Evolutionary conservation across 495 filamentous ascomycete species (phyloP).

Genomic region (Penicillium goetzii): DNA sequence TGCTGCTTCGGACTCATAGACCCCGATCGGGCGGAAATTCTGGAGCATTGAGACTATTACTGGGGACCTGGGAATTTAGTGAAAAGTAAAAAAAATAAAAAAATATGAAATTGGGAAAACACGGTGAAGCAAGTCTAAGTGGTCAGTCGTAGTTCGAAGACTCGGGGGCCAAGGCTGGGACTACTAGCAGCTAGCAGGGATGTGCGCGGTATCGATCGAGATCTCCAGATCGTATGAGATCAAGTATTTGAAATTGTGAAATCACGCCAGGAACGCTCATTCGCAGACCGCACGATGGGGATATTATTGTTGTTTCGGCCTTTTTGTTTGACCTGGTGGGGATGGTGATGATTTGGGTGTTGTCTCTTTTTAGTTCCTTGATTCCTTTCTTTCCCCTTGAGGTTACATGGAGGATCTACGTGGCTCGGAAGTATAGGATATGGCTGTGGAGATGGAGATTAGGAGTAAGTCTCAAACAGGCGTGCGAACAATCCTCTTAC

Average conservation of each 20-base stretch:
- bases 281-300: not conserved
- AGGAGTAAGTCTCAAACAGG: too few relatives aligned
- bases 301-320: not conserved
- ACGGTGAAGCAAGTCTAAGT: conserved; percentile 8
- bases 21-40: not conserved
- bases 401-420: not conserved
- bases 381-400: not conserved
- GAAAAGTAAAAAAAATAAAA: not conserved
- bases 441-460: too few relatives aligned
- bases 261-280: not conserved
- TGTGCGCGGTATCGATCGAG: conserved; percentile 20
- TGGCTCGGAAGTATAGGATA: not conserved
- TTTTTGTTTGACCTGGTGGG: not conserved
- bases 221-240: conserved; percentile 20
- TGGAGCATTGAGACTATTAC: not conserved
- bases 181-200: conserved; percentile 32
- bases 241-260: conserved; percentile 23
- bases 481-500: too few relatives aligned
- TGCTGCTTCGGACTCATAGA: not conserved
- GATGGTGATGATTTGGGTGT: not conserved
- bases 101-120: not conserved
- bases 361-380: not conserved
- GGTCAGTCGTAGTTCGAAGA: not conserved
- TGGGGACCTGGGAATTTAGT: too few relatives aligned
- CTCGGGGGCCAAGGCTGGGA: conserved; percentile 8